Evolutionary conservation across 495 filamentous ascomycete species (phyloP).

Genomic region (Astrothelium subdiscretum): DNA sequence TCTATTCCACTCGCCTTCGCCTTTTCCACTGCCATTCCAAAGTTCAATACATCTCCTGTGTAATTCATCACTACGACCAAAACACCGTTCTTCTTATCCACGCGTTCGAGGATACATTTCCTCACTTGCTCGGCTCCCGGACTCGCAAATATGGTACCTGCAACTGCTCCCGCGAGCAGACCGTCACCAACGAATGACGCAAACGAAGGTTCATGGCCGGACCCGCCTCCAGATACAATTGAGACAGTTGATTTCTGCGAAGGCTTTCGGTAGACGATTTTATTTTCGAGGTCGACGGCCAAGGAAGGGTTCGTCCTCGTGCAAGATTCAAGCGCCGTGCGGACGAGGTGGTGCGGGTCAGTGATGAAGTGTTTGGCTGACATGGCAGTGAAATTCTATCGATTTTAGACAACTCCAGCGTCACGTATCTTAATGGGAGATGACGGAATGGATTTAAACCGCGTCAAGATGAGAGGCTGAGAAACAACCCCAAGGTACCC

Average conservation of each 20-base stretch:
- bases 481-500: not conserved
- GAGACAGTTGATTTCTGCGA: conserved; percentile 49
- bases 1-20: conserved; percentile 66
- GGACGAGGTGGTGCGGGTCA: conserved; percentile 70
- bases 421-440: not conserved
- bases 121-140: conserved; percentile 82
- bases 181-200: conserved; percentile 59
- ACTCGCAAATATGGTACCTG: conserved; percentile 87
- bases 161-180: conserved; percentile 73
- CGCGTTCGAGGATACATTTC: conserved; percentile 57
- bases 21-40: conserved; percentile 91
- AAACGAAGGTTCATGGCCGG: conserved; percentile 89
- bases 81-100: conserved; percentile 60
- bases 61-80: conserved; percentile 59
- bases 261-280: conserved; percentile 71
- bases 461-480: not conserved
- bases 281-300: conserved; percentile 67
- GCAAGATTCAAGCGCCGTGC: conserved; percentile 60
- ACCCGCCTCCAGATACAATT: conserved; percentile 80
- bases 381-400: not conserved
- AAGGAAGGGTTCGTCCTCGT: conserved; percentile 80
- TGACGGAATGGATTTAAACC: not conserved
- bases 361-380: conserved; percentile 83
- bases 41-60: conserved; percentile 76
- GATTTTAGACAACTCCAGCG: not conserved